Conservation (phyloP, 1,139 yeast genomes). For the Magnusiomyces paraingens region DNA sequence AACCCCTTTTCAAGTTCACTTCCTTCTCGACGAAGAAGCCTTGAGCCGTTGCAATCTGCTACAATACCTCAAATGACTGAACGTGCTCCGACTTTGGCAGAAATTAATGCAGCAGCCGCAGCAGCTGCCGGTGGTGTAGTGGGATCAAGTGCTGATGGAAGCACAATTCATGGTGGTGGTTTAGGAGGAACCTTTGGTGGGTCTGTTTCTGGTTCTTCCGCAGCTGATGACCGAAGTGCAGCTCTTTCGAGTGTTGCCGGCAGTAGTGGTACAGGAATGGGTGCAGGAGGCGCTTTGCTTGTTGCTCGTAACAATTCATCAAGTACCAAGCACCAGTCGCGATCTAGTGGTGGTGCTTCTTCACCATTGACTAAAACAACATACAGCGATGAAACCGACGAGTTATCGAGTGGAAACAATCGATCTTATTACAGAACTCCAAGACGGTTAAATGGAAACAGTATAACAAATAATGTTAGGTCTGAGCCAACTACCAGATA, state of each 20-base stretch:
- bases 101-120: background rate
- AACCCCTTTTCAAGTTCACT: background rate
- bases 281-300: background rate
- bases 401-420: background rate
- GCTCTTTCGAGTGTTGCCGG: too few species aligned
- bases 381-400: background rate
- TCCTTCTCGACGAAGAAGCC: background rate
- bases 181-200: too few species aligned
- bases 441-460: background rate
- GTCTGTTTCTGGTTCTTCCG: too few species aligned
- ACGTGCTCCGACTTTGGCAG: background rate
- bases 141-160: background rate
- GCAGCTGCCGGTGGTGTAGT: background rate
- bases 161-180: too few species aligned
- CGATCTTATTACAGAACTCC: slow-evolving; percentile 4
- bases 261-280: too few species aligned
- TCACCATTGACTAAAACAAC: background rate
- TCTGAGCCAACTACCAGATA: background rate
- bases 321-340: background rate
- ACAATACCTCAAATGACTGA: background rate
- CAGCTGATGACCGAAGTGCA: too few species aligned
- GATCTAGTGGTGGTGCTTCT: background rate
- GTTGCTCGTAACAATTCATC: slow-evolving; percentile 1
- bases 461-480: background rate
- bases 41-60: background rate